phyloP scores from a whole-genome alignment of 2,329 filamentous ascomycete species.

The Nemania bipapillata region DNA sequence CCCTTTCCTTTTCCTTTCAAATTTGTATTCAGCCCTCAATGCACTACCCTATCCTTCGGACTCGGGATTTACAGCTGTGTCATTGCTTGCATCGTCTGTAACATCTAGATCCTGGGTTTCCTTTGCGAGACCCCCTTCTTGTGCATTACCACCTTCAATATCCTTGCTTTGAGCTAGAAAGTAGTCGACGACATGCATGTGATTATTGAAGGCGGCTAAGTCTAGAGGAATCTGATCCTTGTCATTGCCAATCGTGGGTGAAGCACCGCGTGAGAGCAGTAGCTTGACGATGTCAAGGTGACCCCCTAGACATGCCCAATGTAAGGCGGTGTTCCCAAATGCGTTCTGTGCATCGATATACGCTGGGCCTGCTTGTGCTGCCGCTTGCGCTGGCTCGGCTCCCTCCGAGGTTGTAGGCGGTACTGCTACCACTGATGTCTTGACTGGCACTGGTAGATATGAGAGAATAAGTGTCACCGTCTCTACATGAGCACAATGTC shows the following conservation, averaged over 20 bases:
- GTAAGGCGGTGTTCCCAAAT: slow-evolving; percentile 88
- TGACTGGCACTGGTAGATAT: slow-evolving; percentile 37
- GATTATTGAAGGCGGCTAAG: slow-evolving; percentile 75
- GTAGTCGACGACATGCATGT: slow-evolving; percentile 72
- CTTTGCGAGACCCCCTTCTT: slow-evolving; percentile 56
- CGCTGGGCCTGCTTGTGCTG: slow-evolving; percentile 55
- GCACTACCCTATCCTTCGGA: slow-evolving; percentile 20
- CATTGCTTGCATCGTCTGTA: slow-evolving; percentile 35
- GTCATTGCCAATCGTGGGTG: slow-evolving; percentile 80
- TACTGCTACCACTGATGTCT: slow-evolving; percentile 16
- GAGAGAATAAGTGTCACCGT: slow-evolving; percentile 54
- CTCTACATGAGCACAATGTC: slow-evolving; percentile 45
- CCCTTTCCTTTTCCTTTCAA: background rate
- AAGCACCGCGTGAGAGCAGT: slow-evolving; percentile 79
- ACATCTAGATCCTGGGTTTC: slow-evolving; percentile 51
- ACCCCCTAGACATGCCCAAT: slow-evolving; percentile 93
- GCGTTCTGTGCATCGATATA: slow-evolving; percentile 78
- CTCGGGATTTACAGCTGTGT: slow-evolving; percentile 9
- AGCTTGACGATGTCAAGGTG: slow-evolving; percentile 83
- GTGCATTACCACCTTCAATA: slow-evolving; percentile 61
- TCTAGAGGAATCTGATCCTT: slow-evolving; percentile 85
- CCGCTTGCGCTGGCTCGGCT: slow-evolving; percentile 52
- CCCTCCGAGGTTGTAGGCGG: slow-evolving; percentile 21
- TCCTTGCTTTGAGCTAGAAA: slow-evolving; percentile 63
- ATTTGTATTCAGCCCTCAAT: background rate